Conservation (phyloP, 805 yeast genomes). For the Komagataella kurtzmanii region DNA sequence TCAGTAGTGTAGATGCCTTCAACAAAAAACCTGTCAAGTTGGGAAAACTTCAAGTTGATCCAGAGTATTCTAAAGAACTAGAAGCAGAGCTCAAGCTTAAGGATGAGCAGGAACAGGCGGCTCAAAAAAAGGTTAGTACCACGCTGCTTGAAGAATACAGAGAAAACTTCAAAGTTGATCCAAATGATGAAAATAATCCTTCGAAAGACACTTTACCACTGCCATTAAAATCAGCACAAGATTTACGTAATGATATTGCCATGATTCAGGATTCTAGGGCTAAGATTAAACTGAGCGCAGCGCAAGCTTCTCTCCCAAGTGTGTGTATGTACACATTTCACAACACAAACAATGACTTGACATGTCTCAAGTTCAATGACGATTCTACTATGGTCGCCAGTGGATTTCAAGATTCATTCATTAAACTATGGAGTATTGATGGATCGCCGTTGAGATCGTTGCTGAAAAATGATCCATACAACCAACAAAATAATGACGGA, state of each 20-base stretch:
- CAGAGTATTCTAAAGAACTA: conserved; percentile 73
- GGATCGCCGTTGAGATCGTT: conserved; percentile 70
- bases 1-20: conserved; percentile 31
- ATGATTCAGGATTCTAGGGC: conserved; percentile 75
- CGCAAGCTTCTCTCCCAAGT: conserved; percentile 79
- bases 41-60: conserved; percentile 78
- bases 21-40: conserved; percentile 65
- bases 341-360: conserved; percentile 80
- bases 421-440: conserved; percentile 87
- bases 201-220: conserved; percentile 64
- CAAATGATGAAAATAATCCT: conserved; percentile 54
- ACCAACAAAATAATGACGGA: conserved; percentile 16
- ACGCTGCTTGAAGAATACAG: conserved; percentile 56
- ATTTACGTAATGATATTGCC: conserved; percentile 66
- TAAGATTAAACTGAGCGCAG: conserved; percentile 50
- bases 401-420: conserved; percentile 86
- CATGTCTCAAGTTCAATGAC: conserved; percentile 76
- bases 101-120: conserved; percentile 37
- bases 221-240: conserved; percentile 71
- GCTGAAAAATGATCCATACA: conserved; percentile 38
- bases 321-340: conserved; percentile 98
- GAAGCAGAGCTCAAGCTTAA: conserved; percentile 70
- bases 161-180: conserved; percentile 38
- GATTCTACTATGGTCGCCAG: conserved; percentile 84
- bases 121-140: conserved; percentile 9